These are phyloP conservation scores for Royoungia palumana DNA, from an alignment of 768 basidiomycete species.

Conservation along the genomic window DNA sequence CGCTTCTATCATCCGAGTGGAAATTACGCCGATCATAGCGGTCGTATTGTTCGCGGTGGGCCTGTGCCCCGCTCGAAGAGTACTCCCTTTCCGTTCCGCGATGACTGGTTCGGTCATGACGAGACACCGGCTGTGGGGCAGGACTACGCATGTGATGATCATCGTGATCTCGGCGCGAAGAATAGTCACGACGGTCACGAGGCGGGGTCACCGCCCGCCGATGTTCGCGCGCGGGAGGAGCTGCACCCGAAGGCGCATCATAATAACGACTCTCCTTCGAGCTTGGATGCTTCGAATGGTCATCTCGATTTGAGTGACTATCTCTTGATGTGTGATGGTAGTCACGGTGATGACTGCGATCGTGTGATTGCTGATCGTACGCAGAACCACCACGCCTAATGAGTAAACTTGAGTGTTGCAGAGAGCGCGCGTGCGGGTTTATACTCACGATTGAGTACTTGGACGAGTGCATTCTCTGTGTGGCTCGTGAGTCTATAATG, in stretches of 20 bases:
- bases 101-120: slow-evolving; percentile 47
- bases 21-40: slow-evolving; percentile 47
- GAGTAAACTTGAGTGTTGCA: slow-evolving; percentile 6
- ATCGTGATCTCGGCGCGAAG: slow-evolving; percentile 64
- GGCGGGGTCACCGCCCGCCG: slow-evolving; percentile 60
- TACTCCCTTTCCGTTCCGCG: slow-evolving; percentile 39
- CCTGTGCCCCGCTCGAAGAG: slow-evolving; percentile 42
- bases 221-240: slow-evolving; percentile 50
- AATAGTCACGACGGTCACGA: slow-evolving; percentile 63
- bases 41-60: slow-evolving; percentile 54
- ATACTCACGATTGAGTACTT: slow-evolving; percentile 47
- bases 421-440: neutral
- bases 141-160: slow-evolving; percentile 61
- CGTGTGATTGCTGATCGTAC: slow-evolving; percentile 52
- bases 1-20: slow-evolving; percentile 41
- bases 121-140: slow-evolving; percentile 45
- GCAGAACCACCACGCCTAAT: slow-evolving; percentile 38
- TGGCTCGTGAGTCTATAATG: slow-evolving; percentile 5
- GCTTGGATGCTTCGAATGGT: slow-evolving; percentile 44
- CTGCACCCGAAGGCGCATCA: slow-evolving; percentile 39
- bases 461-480: slow-evolving; percentile 70
- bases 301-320: slow-evolving; percentile 48
- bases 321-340: slow-evolving; percentile 43
- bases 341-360: slow-evolving; percentile 58
- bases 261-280: slow-evolving; percentile 59